Evolutionary conservation across 805 yeast genomes (phyloP), one percentile per base, ranked within the genome.

Genomic region (Ogataea henricii): DNA sequence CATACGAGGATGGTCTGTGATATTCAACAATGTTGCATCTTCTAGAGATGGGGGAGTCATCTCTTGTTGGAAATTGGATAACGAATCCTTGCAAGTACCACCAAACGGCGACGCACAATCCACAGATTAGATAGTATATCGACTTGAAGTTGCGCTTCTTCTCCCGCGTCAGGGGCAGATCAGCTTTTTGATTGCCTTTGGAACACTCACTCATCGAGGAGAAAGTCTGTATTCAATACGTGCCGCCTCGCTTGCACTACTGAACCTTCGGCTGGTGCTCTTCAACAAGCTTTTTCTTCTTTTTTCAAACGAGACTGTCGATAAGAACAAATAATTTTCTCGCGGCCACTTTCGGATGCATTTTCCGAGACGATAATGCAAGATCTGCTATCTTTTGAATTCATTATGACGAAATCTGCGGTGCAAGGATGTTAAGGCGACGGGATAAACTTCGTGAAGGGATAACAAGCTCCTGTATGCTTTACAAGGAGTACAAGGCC

Each of bases 1-100:
- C 43, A 32, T 52, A 56, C 13, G 50, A 38, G n/a, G 46, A 39
- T 8, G 60, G 56, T 34, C 58, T 43, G 26, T 50, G 36, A 20
- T 54, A 54, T 18, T 52, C 54, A 21, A 40, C 47, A 29, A 56
- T 41, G 10, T 49, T 53, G 44, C 60, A 56, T 30, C 40, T 46
- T 17, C 12, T 21, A 27, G 27, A 3, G 6, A 32, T 16, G 20
- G 7, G 6, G 20, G 6, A 6, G n/a, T n/a, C 18, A 32, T n/a
- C 20, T 32, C n/a, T 18, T 14, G 8, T 7, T 6, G 6, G 8
- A 32, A 3, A 10, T 17, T 6, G 8, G 18, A 32, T 23, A 9
- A 23, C 9, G 12, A 32, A 16, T 10, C 20, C 12, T 32, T 32
- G 6, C n/a, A 32, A 6, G 18, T 10, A 32, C 7, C 6, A 17